Evolutionary conservation across 805 yeast genomes (phyloP).

Genomic region (Metschnikowia gelsemii): DNA sequence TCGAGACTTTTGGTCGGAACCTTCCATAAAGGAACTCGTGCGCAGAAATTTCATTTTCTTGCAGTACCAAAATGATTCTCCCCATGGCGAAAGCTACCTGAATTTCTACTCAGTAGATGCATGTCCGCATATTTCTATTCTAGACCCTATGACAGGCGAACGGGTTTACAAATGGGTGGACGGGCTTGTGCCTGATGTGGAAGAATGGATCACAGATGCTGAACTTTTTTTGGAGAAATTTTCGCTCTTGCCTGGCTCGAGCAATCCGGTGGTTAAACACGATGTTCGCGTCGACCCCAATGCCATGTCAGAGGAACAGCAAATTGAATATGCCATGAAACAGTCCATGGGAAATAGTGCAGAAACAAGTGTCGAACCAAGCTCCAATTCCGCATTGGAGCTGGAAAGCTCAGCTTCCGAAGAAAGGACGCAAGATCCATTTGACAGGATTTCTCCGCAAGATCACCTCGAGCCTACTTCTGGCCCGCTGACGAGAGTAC

Average conservation of each 20-base stretch:
- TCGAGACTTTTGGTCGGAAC: slow-evolving; percentile 88
- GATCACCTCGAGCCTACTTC: slow-evolving; percentile 63
- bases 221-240: slow-evolving; percentile 65
- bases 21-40: slow-evolving; percentile 61
- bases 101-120: slow-evolving; percentile 69
- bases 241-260: slow-evolving; percentile 60
- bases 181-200: slow-evolving; percentile 55
- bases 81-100: slow-evolving; percentile 66
- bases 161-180: slow-evolving; percentile 73
- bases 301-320: slow-evolving; percentile 77
- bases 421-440: slow-evolving; percentile 35
- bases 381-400: slow-evolving; percentile 19
- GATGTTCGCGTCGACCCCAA: slow-evolving; percentile 61
- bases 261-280: slow-evolving; percentile 66
- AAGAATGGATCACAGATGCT: slow-evolving; percentile 64
- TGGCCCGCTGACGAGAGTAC: slow-evolving; percentile 70
- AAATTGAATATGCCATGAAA: slow-evolving; percentile 69
- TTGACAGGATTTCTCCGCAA: slow-evolving; percentile 49
- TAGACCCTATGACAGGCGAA: slow-evolving; percentile 97
- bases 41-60: slow-evolving; percentile 72
- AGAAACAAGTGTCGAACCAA: slow-evolving; percentile 25
- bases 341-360: slow-evolving; percentile 51
- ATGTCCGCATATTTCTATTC: slow-evolving; percentile 85
- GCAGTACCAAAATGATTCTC: slow-evolving; percentile 80
- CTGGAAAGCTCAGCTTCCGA: slow-evolving; percentile 19